Evolutionary conservation across 192 early-diverging fungal genomes (phyloP), one percentile per base, ranked within the genome.

Genomic region (Phlyctochytrium planicorne): DNA sequence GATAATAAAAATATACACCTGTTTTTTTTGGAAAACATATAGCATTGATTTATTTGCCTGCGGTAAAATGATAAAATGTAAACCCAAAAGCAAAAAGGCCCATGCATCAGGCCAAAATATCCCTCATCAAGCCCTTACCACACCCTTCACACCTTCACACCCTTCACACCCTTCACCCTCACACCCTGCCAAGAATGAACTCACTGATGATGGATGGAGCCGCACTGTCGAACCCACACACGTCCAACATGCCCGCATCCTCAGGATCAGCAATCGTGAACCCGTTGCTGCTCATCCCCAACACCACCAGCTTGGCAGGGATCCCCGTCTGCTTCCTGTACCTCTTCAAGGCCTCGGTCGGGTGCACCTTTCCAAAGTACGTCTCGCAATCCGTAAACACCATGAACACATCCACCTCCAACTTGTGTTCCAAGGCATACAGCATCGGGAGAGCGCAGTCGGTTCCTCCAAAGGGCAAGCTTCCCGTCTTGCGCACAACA

Each of bases 351-450:
- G 72, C 72, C 62, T 73, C 37, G 34, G 4, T 10, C 10, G 72
- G 72, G 29, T 73, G 72, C n/a, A 73, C 52, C 25, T 34, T 52
- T 12, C 72, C 72, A 17, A 24, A 33, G 20, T 47, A 73, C 62
- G 72, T 73, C 68, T 73, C 72, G 63, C 34, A 71, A 36, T 73
- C 72, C 3, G 72, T 73, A 37, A 33, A 52, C 31, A 73, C 67
- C 20, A 73, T 57, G 37, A 73, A 73, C 33, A 47, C 57, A 53
- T 73, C 72, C n/a, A 72, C 69, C 2, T 60, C 47, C 23, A 72
- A 52, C 23, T 36, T 23, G 30, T 73, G 2, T 67, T 73, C 24
- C 32, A 72, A 23, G 20, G 72, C 72, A 34, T 70, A 62, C 31
- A 40, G 3, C 67, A 73, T 70, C n/a, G 72, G 72, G 61, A 36